Percentiles rank a stretch among this genome's conserved stretches.
Evolutionary conservation across 2,329 filamentous ascomycete species (phyloP).

Genomic region (Scedosporium aurantiacum): DNA sequence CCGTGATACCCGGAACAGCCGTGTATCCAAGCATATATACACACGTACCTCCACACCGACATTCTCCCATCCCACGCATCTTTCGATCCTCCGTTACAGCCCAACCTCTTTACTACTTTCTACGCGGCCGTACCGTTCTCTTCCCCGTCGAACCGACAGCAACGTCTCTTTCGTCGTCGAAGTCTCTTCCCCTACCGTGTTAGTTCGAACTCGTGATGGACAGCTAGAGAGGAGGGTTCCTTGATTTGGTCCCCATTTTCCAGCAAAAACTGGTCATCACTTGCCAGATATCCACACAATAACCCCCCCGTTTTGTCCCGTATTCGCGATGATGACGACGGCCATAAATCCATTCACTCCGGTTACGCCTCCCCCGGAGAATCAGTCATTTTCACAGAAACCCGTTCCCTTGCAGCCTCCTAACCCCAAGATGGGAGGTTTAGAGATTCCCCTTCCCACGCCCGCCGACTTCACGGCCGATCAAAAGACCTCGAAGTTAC

Average conservation of each 20-base stretch:
- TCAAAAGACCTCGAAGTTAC: background rate
- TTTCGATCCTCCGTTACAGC: background rate
- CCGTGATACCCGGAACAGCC: background rate
- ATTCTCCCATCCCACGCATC: background rate
- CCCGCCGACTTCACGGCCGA: background rate
- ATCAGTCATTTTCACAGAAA: conserved; percentile 18
- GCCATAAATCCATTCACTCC: conserved; percentile 19
- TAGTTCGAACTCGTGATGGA: background rate
- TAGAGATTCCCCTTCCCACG: conserved; percentile 13
- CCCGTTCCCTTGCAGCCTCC: conserved; percentile 9
- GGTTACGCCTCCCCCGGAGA: conserved; percentile 28
- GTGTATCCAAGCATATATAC: background rate
- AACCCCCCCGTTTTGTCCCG: background rate
- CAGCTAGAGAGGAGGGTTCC: background rate
- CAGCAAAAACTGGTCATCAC: background rate
- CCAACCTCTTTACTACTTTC: background rate
- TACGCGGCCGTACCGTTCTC: background rate
- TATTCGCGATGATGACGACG: conserved; percentile 2
- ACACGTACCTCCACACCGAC: background rate
- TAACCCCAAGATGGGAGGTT: conserved; percentile 8
- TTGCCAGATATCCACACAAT: background rate
- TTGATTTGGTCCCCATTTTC: background rate
- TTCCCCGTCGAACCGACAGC: no score
- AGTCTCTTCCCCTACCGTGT: background rate
- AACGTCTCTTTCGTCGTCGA: no score